Evolutionary conservation across 768 basidiomycete species (phyloP).

Genomic region (Mycena galopus): DNA sequence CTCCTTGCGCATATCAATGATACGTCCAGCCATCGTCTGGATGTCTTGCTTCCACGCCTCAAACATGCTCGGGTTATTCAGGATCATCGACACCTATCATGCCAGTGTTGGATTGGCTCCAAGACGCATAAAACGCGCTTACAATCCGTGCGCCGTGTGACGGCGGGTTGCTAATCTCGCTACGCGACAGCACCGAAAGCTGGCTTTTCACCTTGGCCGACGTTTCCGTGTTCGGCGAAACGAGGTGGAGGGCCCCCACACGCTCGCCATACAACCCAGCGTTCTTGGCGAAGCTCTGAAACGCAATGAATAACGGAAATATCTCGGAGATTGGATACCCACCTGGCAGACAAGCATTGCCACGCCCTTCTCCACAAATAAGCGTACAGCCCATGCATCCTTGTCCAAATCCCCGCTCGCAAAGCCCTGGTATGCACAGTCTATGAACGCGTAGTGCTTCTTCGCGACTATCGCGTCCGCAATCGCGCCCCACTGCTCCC

Average conservation of each 20-base stretch:
- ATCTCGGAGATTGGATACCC: conserved; percentile 38
- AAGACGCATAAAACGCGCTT: conserved; percentile 45
- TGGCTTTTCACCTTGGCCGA: conserved; percentile 86
- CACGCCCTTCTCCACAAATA: conserved; percentile 83
- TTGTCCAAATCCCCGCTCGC: conserved; percentile 92
- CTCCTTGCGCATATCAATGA: conserved; percentile 91
- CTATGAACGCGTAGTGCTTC: conserved; percentile 92
- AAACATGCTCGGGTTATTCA: conserved; percentile 81
- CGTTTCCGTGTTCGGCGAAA: conserved; percentile 73
- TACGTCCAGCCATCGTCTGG: conserved; percentile 91
- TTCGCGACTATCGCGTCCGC: conserved; percentile 78
- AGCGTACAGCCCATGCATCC: conserved; percentile 92
- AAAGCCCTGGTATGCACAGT: conserved; percentile 98
- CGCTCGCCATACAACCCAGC: conserved; percentile 96
- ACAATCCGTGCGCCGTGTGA: conserved; percentile 92
- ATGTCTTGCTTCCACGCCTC: conserved; percentile 94
- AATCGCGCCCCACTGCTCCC: conserved; percentile 86
- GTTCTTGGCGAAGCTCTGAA: conserved; percentile 96
- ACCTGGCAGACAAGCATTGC: conserved; percentile 92
- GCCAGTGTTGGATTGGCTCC: not conserved
- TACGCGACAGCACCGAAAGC: conserved; percentile 90
- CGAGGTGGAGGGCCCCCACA: conserved; percentile 92
- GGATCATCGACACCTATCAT: conserved; percentile 84
- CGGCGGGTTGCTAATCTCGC: conserved; percentile 96
- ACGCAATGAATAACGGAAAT: not conserved